Evolutionary conservation across 495 filamentous ascomycete species (phyloP), one percentile per base, ranked within the genome.

Genomic region (Trichoderma parareesei): DNA sequence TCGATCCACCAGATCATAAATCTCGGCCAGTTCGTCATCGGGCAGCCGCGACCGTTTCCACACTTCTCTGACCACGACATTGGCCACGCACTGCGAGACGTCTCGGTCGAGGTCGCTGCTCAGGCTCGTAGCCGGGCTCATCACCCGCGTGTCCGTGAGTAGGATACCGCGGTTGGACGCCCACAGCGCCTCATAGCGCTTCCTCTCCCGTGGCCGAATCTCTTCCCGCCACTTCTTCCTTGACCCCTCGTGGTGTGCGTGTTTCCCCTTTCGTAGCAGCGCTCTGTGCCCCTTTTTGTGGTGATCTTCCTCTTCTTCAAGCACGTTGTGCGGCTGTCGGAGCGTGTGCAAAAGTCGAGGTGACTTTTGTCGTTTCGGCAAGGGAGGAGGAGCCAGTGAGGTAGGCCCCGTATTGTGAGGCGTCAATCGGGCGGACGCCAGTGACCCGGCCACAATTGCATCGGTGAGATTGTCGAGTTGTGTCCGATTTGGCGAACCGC

Each of bases 171-270:
- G 85, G 70, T 98, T 98, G 18, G 91, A 92, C 35, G 95, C 94
- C 92, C 92, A 98, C 4, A 98, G 88, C 5, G 92, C 95, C 76
- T 98, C 94, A 70, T 98, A 98, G n/a, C 93, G 81, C 69, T 90
- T 91, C 44, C 92, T 82, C 70, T 97, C 91, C 9, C 85, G 76
- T 65, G 88, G 84, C 0, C 89, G 90, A 46, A 98, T 81, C 63
- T 85, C 81, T 65, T 90, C 87, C 40, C 88, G 81, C 90, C 92
- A 97, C n/a, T 90, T 83, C 70, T 87, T 90, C 27, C 92, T 85
- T 46, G 90, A 83, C 4, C 92, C 93, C 74, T 98, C 93, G 70
- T 90, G 87, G 72, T 97, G 92, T 67, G 93, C 90, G 73, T 98
- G 74, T 77, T 85, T 73, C 42, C 69, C 67, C n/a, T 72, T 69